Base-by-base conservation (phyloP, 2,329 filamentous ascomycete species). In the Hypoxylon sp. region DNA sequence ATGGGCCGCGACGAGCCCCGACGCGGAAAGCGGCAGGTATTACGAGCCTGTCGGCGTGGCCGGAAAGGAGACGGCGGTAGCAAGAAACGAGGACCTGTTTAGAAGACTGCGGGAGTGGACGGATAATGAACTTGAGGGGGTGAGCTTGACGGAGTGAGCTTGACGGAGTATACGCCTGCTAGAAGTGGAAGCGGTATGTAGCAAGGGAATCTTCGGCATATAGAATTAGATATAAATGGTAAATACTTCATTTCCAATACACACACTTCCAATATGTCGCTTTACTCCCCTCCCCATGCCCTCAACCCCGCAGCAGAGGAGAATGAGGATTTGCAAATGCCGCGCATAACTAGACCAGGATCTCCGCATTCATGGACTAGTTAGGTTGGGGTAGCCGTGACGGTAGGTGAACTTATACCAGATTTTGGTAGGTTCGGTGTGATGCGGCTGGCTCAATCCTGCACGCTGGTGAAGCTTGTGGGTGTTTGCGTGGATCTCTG, bases 1-100 rank as follows among this genome's bases (percentile, higher is more conserved):
- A 8, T 13, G 81, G 80, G 79, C 78, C 13, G 72, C 76, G 1
- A 75, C 76, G 17, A 67, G 74, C 2, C 69, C 69, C 4, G 73
- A 75, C n/a, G 72, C 76, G 0, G 70, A 56, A 26, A 74, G 57
- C 26, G 77, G 77, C 0, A 68, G 56, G 53, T 78, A 75, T 58
- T 79, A 79, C 59, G 65, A 70, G 47, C 76, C 76, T 0, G 70
- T 79, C 4, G 78, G 76, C 3, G 56, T 73, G 2, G 28, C 56
- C 6, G 70, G 59, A 44, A 44, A 44, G 41, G 41, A 39, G 34
- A 39, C 34, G 34, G 34, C 34, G 17, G 4, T 17, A 3, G n/a
- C 13, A 17, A 39, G n/a, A 39, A 15, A 39, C n/a, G 34, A 39
- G 34, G 13, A 39, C 13, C 34, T 39, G 34, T 17, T 15, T 17